Conservation (phyloP, 371 early-diverging fungal species). For the Mucor sp. region DNA sequence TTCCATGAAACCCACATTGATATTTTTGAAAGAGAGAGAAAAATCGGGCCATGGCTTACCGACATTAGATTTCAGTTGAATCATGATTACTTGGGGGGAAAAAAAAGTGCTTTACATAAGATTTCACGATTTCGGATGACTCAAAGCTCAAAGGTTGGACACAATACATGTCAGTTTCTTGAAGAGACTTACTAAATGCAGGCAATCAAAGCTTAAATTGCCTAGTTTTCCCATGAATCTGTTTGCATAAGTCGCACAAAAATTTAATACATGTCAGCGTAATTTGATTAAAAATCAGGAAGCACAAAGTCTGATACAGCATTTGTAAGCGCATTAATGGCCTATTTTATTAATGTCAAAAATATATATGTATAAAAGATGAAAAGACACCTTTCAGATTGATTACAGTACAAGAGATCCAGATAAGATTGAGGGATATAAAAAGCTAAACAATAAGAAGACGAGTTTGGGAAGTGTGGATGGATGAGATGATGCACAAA, state of each 20-base stretch:
- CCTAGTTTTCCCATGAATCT: neutral
- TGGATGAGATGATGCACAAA: neutral
- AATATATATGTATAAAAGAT: neutral
- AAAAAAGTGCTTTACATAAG: neutral
- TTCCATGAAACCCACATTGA: neutral
- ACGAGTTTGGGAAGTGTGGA: neutral
- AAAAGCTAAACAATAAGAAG: neutral
- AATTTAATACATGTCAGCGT: neutral
- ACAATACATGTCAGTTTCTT: neutral
- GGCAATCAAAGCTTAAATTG: neutral
- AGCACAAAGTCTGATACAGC: neutral
- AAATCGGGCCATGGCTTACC: no score
- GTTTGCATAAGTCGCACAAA: neutral
- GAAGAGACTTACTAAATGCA: neutral
- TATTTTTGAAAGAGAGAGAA: neutral
- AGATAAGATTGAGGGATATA: constrained; percentile 1
- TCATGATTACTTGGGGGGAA: neutral
- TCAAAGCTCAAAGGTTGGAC: neutral
- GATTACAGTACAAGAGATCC: constrained; percentile 7
- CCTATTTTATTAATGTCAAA: neutral
- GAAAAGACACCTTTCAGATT: neutral
- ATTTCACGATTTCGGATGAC: neutral
- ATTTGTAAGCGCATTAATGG: neutral
- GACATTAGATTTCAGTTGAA: no score
- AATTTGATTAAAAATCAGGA: neutral